Evolutionary conservation across 1,284 basidiomycete genomes (phyloP).

Genomic region (Marasmius oreades): DNA sequence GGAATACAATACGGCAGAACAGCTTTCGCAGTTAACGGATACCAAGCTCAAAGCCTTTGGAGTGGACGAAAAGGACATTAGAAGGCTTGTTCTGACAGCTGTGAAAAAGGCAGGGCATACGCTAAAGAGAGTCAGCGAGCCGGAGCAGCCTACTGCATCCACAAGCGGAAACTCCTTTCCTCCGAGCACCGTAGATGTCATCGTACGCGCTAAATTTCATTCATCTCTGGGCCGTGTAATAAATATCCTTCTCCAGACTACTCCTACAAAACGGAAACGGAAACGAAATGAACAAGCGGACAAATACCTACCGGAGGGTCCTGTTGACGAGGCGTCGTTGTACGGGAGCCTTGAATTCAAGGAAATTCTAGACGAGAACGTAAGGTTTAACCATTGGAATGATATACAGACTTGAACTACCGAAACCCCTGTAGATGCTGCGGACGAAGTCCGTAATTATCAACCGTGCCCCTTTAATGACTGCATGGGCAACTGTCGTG

Average conservation of each 20-base stretch:
- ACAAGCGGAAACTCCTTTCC: background rate
- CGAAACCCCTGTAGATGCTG: slow-evolving; percentile 46
- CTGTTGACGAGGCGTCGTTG: slow-evolving; percentile 43
- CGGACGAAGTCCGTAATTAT: slow-evolving; percentile 61
- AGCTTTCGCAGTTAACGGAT: slow-evolving; percentile 58
- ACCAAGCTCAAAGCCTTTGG: slow-evolving; percentile 54
- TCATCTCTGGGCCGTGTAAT: background rate
- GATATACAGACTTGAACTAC: background rate
- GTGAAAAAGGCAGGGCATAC: slow-evolving; percentile 62
- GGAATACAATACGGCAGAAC: slow-evolving; percentile 59
- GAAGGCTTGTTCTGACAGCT: slow-evolving; percentile 61
- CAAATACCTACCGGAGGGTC: slow-evolving; percentile 54
- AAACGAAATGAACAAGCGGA: slow-evolving; percentile 51
- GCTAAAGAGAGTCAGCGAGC: slow-evolving; percentile 17
- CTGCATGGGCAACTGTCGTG: slow-evolving; percentile 86
- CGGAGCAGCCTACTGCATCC: slow-evolving; percentile 8
- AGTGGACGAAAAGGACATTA: slow-evolving; percentile 65
- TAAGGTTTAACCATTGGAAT: slow-evolving; percentile 24
- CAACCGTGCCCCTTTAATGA: slow-evolving; percentile 94
- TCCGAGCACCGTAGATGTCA: slow-evolving; percentile 20
- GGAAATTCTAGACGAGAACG: slow-evolving; percentile 69
- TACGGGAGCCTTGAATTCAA: slow-evolving; percentile 65
- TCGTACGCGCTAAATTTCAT: slow-evolving; percentile 18
- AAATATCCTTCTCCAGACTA: slow-evolving; percentile 27
- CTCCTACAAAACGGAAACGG: slow-evolving; percentile 50